Evolutionary conservation across 2,329 filamentous ascomycete genomes (phyloP), one percentile per base, ranked within the genome.

Genomic region (Xylariaceae sp.): DNA sequence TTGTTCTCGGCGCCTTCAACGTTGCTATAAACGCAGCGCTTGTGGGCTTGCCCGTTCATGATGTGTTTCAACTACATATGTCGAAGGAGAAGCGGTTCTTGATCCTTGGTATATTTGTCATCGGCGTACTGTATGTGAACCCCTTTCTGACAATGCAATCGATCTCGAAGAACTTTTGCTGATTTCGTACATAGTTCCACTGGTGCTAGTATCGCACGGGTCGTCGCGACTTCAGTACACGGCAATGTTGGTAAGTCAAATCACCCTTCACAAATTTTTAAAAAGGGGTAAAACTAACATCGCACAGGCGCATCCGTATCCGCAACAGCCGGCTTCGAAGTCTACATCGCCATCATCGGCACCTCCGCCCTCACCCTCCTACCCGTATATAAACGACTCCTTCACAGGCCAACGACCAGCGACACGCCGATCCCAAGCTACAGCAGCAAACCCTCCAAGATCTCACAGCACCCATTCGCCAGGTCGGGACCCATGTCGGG

Each of bases 51-150:
- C 63, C 63, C 1, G 35, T 65, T 10, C 54, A 55, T 13, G 63
- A 65, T 39, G 58, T 64, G n/a, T 39, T 58, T 4, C 61, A 63
- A 35, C 39, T 62, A 11, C 35, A 58, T 5, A 18, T 61, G n/a
- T 62, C 57, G 30, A 55, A 37, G 48, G 49, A 59, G 13, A 62
- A 56, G 42, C 56, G 53, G n/a, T 15, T 35, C 18, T 18, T 53
- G 9, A 45, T 62, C 5, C 44, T 42, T 10, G 44, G 51, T 13
- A 50, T 64, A 7, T 62, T 65, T 42, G 44, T 57, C n/a, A 60
- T 65, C n/a, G 63, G 62, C n/a, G 60, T 53, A 48, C 51, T 65
- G 63, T 65, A 17, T 23, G 63, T 65, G 9, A 39, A 53, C 4
- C 37, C 47, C 47, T 23, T 11, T 8, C 15, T 13, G 4, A 9